Conservation (phyloP, 2,329 filamentous ascomycete species). For the Neonectria hederae region DNA sequence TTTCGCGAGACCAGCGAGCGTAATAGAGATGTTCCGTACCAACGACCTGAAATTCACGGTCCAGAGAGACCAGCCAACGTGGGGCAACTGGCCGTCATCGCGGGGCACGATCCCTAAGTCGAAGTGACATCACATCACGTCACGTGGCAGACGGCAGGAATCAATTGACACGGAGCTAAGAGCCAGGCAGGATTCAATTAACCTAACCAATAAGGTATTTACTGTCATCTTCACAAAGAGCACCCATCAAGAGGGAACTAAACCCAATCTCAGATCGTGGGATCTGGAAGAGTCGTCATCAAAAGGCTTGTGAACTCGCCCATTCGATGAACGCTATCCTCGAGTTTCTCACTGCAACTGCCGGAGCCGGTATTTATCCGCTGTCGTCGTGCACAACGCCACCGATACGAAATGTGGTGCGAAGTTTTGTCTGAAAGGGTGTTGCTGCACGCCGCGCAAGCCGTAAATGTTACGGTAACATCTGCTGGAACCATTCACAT, state of each 20-base stretch:
- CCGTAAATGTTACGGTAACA: slow-evolving; percentile 11
- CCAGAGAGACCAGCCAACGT: slow-evolving; percentile 24
- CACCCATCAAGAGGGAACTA: not conserved
- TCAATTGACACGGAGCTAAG: not conserved
- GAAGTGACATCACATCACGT: slow-evolving; percentile 35
- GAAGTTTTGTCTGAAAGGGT: not conserved
- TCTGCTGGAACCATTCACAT: not conserved
- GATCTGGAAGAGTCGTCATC: not conserved
- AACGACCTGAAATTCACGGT: slow-evolving; percentile 10
- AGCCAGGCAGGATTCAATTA: not conserved
- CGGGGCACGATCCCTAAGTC: slow-evolving; percentile 19
- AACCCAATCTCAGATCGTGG: not conserved
- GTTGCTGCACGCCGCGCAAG: not conserved
- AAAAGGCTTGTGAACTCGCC: not conserved
- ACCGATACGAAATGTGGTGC: slow-evolving; percentile 1
- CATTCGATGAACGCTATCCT: not conserved
- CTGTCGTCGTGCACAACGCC: not conserved
- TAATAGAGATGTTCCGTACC: slow-evolving; percentile 17
- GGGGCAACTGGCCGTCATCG: slow-evolving; percentile 29
- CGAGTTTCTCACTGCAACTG: not conserved
- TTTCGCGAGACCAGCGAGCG: slow-evolving; percentile 5
- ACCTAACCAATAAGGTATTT: not conserved
- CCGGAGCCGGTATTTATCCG: not conserved
- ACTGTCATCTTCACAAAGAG: not conserved
- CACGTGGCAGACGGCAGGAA: slow-evolving; percentile 22